Evolutionary conservation across 768 basidiomycete species (phyloP), one percentile per base, ranked within the genome.

Genomic region (Grammothele lineata): DNA sequence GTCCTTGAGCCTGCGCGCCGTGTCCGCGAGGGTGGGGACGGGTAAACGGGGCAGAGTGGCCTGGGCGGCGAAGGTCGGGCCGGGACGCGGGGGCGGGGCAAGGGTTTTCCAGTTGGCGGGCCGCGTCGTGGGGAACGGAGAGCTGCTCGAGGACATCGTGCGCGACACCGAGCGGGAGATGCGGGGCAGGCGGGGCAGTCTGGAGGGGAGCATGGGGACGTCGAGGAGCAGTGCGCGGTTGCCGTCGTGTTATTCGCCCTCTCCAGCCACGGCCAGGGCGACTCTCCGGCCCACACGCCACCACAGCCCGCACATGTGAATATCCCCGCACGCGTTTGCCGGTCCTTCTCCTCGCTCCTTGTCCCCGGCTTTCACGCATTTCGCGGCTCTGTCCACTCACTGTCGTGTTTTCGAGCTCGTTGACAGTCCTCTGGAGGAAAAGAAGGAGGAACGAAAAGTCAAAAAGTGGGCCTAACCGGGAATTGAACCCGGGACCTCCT

Each of bases 401-500:
- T n/a, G n/a, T n/a, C n/a, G n/a, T n/a, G n/a, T n/a, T n/a, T n/a
- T n/a, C n/a, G n/a, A n/a, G n/a, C n/a, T n/a, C n/a, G n/a, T n/a
- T n/a, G n/a, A n/a, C n/a, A n/a, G n/a, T n/a, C n/a, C n/a, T n/a
- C n/a, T n/a, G n/a, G n/a, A n/a, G n/a, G n/a, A n/a, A n/a, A n/a
- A n/a, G n/a, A n/a, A n/a, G n/a, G n/a, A n/a, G n/a, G n/a, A n/a
- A n/a, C n/a, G n/a, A n/a, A 37, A 39, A 19, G 6, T 11, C 12
- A 35, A 46, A 37, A 50, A 40, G 17, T 38, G 75, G 81, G 80
- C 83, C 81, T 82, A 74, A 76, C 81, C 78, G 82, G 82, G 83
- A 83, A 84, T 86, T 84, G 83, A 86, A 85, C 83, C 82, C 81
- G 77, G 81, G 82, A 85, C 85, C 83, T 85, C 83, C 82, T 83